Evolutionary conservation across 495 filamentous ascomycete genomes (phyloP), one percentile per base, ranked within the genome.

Genomic region (Hypoxylon fuscum): DNA sequence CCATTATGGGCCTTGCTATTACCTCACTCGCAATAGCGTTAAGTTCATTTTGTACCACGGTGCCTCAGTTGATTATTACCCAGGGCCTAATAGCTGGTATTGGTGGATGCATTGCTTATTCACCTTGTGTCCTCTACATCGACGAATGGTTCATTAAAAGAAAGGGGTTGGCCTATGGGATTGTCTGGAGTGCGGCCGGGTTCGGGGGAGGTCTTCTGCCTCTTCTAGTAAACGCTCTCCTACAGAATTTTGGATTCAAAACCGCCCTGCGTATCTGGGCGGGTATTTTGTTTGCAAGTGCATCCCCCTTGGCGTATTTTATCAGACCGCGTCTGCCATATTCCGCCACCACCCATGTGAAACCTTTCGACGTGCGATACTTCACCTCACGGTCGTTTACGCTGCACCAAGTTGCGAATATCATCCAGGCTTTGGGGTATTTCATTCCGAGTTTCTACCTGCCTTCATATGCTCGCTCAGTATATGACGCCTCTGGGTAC

Each of bases 371-470:
- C 12, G 73, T 83, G 29, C 56, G 68, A 25, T 88, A 87, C 62
- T 57, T 85, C 12, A 37, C 57, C 22, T 61, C 72, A 17, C 58
- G 60, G 0, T 66, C 72, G 0, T 89, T 89, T 67, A 64, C 77
- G 57, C 64, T 82, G 21, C 80, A 84, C 34, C 79, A 85, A 58
- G 45, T 74, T 1, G 82, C 81, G 21, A 87, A 88, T 64, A 76
- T 86, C 44, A 73, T 87, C 50, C 79, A 90, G 65, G 78, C 80
- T n/a, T 76, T 86, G 3, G 88, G 88, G 9, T 91, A 83, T 69
- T 89, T 90, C 72, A 74, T 91, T 1, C 88, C 88, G 0, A 76
- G 77, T 3, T 84, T 87, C 21, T 91, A 88, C 69, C 77, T 92
- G 0, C 84, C 86, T 1, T 79, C 82, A 2, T 90, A 87, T 68